A percentile compares a stretch with the other conserved stretches of the same genome.
Conservation (phyloP, 1,284 basidiomycete genomes). For the Marasmius fiardii region DNA sequence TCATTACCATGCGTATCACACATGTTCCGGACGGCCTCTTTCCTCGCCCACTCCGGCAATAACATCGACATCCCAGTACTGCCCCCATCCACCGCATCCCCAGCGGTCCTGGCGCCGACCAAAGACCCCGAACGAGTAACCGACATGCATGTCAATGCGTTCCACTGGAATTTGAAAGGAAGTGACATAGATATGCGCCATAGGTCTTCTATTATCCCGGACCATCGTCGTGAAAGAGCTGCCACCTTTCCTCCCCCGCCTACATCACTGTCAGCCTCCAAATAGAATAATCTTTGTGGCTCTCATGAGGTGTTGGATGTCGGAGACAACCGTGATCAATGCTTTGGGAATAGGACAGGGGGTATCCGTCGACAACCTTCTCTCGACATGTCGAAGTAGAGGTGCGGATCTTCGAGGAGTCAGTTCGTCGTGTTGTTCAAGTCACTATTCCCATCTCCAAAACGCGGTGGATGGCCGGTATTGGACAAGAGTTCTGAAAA, state of each 20-base stretch:
- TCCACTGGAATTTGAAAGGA: constrained; percentile 41
- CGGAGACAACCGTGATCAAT: background rate
- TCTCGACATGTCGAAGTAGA: background rate
- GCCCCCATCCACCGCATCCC: constrained; percentile 21
- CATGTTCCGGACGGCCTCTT: constrained; percentile 9
- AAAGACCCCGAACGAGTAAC: constrained; percentile 50
- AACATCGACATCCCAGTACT: no score
- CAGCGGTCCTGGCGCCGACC: no score
- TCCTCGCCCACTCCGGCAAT: constrained; percentile 42
- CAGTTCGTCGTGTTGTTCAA: background rate
- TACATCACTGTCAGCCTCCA: constrained; percentile 19
- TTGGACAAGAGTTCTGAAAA: constrained; percentile 73
- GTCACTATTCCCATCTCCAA: background rate
- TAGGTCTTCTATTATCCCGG: constrained; percentile 48
- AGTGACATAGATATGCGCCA: constrained; percentile 55
- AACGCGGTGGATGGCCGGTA: constrained; percentile 47
- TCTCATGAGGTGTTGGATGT: background rate
- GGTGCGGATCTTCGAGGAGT: background rate
- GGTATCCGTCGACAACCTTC: background rate
- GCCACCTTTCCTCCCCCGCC: no score
- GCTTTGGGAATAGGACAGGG: background rate
- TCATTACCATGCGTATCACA: no score
- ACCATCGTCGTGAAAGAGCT: constrained; percentile 37
- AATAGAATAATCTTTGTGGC: constrained; percentile 5
- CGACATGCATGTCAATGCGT: constrained; percentile 46